These are phyloP conservation scores for Penicillium robsamsonii DNA, from an alignment of 495 filamentous ascomycete genomes.

Conservation along the genomic window DNA sequence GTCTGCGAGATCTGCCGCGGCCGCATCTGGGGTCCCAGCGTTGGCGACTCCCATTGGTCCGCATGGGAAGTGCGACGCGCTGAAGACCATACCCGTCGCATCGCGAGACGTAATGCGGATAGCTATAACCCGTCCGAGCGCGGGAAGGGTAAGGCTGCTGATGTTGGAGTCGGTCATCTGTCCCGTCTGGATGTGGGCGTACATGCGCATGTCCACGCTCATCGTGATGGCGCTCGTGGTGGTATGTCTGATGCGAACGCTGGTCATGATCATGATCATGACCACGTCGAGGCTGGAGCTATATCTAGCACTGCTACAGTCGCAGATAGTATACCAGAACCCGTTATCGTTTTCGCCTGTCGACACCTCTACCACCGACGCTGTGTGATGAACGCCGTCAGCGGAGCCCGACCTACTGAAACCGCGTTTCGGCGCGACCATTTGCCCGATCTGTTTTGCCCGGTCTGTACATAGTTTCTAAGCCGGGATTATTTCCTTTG, in stretches of 20 bases:
- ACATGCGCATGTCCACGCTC: not conserved
- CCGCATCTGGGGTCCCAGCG: constrained; percentile 86
- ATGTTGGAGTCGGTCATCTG: constrained; percentile 22
- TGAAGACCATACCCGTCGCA: constrained; percentile 36
- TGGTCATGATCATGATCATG: constrained; percentile 19
- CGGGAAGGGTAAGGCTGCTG: constrained; percentile 46
- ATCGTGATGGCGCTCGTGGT: constrained; percentile 16
- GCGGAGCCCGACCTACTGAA: constrained; percentile 20
- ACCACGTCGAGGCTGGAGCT: constrained; percentile 10
- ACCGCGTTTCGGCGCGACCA: constrained; percentile 23
- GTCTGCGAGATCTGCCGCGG: constrained; percentile 83
- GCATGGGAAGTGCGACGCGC: constrained; percentile 70
- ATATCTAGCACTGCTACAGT: not conserved
- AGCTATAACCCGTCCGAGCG: constrained; percentile 31
- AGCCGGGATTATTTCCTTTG: constrained; percentile 16
- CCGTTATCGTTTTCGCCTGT: constrained; percentile 53
- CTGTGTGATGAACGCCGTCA: constrained; percentile 39
- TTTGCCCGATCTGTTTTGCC: constrained; percentile 38
- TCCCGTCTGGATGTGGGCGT: constrained; percentile 13
- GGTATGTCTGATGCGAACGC: not conserved
- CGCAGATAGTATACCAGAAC: constrained; percentile 20
- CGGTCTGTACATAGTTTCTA: constrained; percentile 36
- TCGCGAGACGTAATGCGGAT: constrained; percentile 30
- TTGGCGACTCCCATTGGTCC: constrained; percentile 72
- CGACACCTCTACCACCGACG: constrained; percentile 53